These are phyloP conservation scores for Suhomyces panamericanus DNA, from an alignment of 1,139 yeast genomes.

Conservation along the genomic window DNA sequence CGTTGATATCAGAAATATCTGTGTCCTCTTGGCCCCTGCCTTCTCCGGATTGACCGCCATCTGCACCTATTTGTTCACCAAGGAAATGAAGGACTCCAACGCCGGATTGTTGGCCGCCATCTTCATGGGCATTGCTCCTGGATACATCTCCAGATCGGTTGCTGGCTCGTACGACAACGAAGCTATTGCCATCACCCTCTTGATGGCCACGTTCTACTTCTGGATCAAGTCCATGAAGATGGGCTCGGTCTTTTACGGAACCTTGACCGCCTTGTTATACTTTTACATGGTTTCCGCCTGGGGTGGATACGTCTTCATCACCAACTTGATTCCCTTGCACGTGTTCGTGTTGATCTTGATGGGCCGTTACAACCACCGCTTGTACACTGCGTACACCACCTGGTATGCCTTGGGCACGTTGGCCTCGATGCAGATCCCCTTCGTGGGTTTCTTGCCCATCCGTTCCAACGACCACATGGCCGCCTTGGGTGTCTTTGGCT, in stretches of 20 bases:
- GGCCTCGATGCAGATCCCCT: conserved; percentile 99
- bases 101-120: conserved; percentile 93
- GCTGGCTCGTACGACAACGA: conserved; percentile 99
- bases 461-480: conserved; percentile 99
- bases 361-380: conserved; percentile 87
- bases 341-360: conserved; percentile 84
- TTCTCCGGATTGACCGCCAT: conserved; percentile 92
- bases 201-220: conserved; percentile 92
- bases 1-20: conserved; percentile 89
- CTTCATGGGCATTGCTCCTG: conserved; percentile 97
- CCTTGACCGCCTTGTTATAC: conserved; percentile 83
- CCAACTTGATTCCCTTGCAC: conserved; percentile 95
- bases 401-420: conserved; percentile 97
- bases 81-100: conserved; percentile 84
- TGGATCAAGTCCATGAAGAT: conserved; percentile 94
- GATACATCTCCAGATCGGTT: conserved; percentile 96
- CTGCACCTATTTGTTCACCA: conserved; percentile 86
- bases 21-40: conserved; percentile 96
- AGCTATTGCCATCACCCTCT: conserved; percentile 94
- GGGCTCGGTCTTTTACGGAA: conserved; percentile 85
- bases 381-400: conserved; percentile 90
- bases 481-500: conserved; percentile 94
- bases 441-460: conserved; percentile 95
- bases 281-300: conserved; percentile 99
- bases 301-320: conserved; percentile 99